Percentiles rank a stretch among this genome's conserved stretches.
phyloP scores from a whole-genome alignment of 805 yeast species.

The Lachancea dasiensis region DNA sequence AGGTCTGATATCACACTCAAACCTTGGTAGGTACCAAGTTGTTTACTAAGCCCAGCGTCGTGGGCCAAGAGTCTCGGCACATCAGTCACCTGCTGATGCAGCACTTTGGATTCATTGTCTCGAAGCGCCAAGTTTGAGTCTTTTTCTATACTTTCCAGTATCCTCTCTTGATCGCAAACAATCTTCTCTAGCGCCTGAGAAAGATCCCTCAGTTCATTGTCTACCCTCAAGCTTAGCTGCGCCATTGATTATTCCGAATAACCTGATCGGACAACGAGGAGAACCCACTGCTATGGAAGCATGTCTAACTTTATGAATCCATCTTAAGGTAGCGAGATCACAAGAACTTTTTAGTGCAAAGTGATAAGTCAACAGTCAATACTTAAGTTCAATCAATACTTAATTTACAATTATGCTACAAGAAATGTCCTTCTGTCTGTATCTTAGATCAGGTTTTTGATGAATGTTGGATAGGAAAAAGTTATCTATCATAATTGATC shows the following conservation, averaged over 20 bases:
- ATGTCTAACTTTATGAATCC: too few relatives aligned
- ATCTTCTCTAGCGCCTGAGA: slow-evolving; percentile 4
- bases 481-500: slow-evolving; percentile 36
- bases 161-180: slow-evolving; percentile 10
- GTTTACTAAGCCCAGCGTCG: slow-evolving; percentile 18
- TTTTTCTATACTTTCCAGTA: slow-evolving; percentile 12
- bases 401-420: too few relatives aligned
- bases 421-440: background rate
- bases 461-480: slow-evolving; percentile 39
- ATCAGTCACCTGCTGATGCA: background rate
- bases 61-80: slow-evolving; percentile 12
- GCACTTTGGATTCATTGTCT: background rate
- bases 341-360: background rate
- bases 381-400: too few relatives aligned
- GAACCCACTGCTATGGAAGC: too few relatives aligned
- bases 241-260: background rate
- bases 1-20: slow-evolving; percentile 20
- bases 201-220: slow-evolving; percentile 1
- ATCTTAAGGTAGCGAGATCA: too few relatives aligned
- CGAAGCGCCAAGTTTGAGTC: slow-evolving; percentile 20
- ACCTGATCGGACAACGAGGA: too few relatives aligned
- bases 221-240: background rate
- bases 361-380: background rate
- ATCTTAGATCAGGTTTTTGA: slow-evolving; percentile 24
- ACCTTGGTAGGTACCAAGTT: slow-evolving; percentile 18